Percentiles rank a stretch among this genome's conserved stretches.
These are phyloP conservation scores for Raphanus raphanistrum DNA, from an alignment of 345 rosid genomes.

Conservation along the genomic window DNA sequence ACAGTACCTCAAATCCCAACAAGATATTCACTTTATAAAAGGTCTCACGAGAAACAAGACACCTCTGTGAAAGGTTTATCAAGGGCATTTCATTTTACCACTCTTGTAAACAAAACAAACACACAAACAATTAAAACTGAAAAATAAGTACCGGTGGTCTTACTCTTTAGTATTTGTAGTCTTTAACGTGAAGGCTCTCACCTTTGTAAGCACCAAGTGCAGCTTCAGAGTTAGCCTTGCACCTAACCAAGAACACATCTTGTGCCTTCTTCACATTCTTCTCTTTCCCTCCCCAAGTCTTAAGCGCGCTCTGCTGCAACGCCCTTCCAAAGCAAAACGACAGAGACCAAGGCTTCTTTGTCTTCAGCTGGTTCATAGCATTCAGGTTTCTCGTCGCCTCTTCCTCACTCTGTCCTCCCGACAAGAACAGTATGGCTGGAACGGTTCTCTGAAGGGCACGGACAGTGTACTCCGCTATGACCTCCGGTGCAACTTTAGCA, in stretches of 20 bases:
- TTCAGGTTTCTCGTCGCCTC: constrained; percentile 86
- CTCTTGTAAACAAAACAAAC: not conserved
- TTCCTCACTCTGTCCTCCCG: constrained; percentile 95
- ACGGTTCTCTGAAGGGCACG: constrained; percentile 79
- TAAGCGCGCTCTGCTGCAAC: constrained; percentile 86
- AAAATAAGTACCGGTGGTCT: not conserved
- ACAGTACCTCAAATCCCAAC: constrained; percentile 6
- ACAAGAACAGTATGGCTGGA: constrained; percentile 85
- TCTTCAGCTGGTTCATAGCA: constrained; percentile 78
- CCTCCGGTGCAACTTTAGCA: constrained; percentile 72
- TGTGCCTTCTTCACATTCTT: constrained; percentile 71
- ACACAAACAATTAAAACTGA: not conserved
- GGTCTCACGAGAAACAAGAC: not conserved
- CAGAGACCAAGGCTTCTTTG: constrained; percentile 89
- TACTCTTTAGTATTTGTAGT: constrained; percentile 67
- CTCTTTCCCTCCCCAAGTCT: constrained; percentile 84
- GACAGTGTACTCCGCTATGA: constrained; percentile 73
- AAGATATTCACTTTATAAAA: not conserved
- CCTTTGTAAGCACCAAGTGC: constrained; percentile 84
- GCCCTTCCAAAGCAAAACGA: constrained; percentile 95
- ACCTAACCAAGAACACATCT: constrained; percentile 57
- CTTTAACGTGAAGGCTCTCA: constrained; percentile 88
- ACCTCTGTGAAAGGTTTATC: not conserved
- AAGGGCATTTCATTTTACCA: not conserved
- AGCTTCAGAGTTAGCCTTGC: constrained; percentile 92